Conservation (phyloP, 805 yeast genomes). For the Kregervanrija delftensis region DNA sequence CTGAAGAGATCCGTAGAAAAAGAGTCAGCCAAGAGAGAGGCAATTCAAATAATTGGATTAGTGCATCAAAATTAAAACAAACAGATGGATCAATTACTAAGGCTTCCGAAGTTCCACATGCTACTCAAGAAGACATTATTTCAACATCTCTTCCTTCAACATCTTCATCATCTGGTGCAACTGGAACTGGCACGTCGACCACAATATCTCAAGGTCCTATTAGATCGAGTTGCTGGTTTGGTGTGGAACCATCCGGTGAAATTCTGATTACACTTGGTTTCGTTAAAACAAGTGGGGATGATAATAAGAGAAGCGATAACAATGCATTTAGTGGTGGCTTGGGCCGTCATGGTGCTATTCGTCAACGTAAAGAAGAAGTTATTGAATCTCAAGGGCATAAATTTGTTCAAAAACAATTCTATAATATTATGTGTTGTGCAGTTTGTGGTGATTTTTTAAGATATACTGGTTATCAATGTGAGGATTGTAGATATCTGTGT, state of each 20-base stretch:
- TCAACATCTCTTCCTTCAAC: neutral
- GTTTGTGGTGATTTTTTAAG: slow-evolving; percentile 93
- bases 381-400: slow-evolving; percentile 96
- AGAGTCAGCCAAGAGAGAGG: slow-evolving; percentile 71
- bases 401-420: slow-evolving; percentile 90
- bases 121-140: no score
- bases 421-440: slow-evolving; percentile 96
- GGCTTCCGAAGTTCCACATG: no score
- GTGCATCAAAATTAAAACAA: slow-evolving; percentile 53
- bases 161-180: neutral
- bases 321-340: slow-evolving; percentile 53
- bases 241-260: slow-evolving; percentile 92
- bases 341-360: slow-evolving; percentile 97
- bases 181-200: neutral
- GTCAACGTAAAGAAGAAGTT: slow-evolving; percentile 85
- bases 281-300: slow-evolving; percentile 43
- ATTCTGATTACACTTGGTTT: slow-evolving; percentile 72
- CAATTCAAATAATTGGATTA: slow-evolving; percentile 73
- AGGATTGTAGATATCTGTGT: slow-evolving; percentile 74
- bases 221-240: slow-evolving; percentile 72
- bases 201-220: slow-evolving; percentile 1
- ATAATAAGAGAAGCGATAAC: slow-evolving; percentile 39
- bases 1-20: slow-evolving; percentile 90
- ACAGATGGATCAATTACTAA: neutral
- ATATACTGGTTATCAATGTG: slow-evolving; percentile 81